A percentile compares a stretch with the other conserved stretches of the same genome.
Evolutionary conservation across 2,329 filamentous ascomycete species (phyloP).

Genomic region (Arthrobotrys megalospora): DNA sequence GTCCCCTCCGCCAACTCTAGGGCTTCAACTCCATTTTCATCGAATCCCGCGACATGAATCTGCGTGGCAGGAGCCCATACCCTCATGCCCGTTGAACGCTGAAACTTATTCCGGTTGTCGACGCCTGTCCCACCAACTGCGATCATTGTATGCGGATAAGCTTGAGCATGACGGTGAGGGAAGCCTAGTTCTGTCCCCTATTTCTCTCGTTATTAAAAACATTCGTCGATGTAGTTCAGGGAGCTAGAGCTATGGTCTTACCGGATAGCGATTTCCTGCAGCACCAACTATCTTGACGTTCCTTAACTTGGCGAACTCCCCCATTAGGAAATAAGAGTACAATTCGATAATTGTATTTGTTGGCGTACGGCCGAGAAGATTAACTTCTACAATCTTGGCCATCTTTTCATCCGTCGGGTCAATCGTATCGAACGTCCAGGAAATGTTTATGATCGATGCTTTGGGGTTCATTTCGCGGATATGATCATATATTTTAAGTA

Average conservation of each 20-base stretch:
- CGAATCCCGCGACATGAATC: constrained; percentile 5
- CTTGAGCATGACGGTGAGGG: too few species aligned
- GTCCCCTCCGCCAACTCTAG: too few species aligned
- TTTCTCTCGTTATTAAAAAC: background rate
- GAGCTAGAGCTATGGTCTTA: background rate
- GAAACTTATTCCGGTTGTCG: constrained; percentile 2
- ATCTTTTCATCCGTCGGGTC: too few species aligned
- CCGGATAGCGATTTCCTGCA: background rate
- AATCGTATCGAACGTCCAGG: too few species aligned
- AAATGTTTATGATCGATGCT: too few species aligned
- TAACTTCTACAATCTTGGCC: too few species aligned
- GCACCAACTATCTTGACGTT: constrained; percentile 16
- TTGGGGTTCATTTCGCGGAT: background rate
- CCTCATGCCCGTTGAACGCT: background rate
- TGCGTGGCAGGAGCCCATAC: constrained; percentile 15
- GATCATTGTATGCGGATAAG: background rate
- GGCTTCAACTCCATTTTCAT: too few species aligned
- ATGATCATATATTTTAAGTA: constrained; percentile 12
- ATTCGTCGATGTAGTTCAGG: too few species aligned
- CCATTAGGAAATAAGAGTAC: background rate
- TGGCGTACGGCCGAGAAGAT: too few species aligned
- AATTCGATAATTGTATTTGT: too few species aligned
- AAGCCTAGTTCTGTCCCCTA: too few species aligned
- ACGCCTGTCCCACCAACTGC: constrained; percentile 11
- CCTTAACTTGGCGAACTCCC: background rate